Percentiles rank a stretch among this genome's conserved stretches.
phyloP scores from a whole-genome alignment of 441 rosid species.

The Syzygium syzygioides region DNA sequence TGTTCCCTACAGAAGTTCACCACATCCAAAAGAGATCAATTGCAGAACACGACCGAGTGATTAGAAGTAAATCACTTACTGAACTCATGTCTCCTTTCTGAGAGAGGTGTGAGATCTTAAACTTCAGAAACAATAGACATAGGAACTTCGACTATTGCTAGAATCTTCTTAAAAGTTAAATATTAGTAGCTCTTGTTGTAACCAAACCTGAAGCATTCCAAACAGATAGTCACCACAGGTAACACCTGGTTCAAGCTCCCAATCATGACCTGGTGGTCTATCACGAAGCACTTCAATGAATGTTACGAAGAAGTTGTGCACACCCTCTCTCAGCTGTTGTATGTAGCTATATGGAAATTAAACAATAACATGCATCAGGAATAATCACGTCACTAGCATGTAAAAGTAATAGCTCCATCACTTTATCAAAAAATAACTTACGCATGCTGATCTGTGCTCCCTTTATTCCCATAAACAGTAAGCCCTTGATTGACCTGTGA shows the following conservation, averaged over 20 bases:
- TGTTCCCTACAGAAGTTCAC: conserved; percentile 64
- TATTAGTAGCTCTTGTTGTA: neutral
- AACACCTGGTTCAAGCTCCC: conserved; percentile 99
- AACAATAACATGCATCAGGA: neutral
- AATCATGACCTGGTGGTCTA: conserved; percentile 98
- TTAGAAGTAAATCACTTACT: neutral
- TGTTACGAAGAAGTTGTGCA: conserved; percentile 91
- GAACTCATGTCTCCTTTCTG: neutral
- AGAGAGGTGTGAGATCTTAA: neutral
- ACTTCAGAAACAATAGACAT: neutral
- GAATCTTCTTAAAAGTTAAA: neutral
- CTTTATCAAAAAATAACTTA: conserved; percentile 31
- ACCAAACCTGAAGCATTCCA: conserved; percentile 91
- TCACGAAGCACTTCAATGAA: conserved; percentile 94
- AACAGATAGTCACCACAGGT: conserved; percentile 97
- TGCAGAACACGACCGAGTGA: neutral
- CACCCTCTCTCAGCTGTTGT: conserved; percentile 98
- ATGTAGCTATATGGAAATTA: conserved; percentile 52
- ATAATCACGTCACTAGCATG: neutral
- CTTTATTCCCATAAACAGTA: conserved; percentile 94
- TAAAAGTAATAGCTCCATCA: neutral
- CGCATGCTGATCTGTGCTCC: conserved; percentile 99
- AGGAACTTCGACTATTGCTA: neutral
- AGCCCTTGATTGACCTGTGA: conserved; percentile 87
- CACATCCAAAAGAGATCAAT: neutral